These are phyloP conservation scores for Calocybe cyanea DNA, from an alignment of 768 basidiomycete genomes.

Conservation along the genomic window DNA sequence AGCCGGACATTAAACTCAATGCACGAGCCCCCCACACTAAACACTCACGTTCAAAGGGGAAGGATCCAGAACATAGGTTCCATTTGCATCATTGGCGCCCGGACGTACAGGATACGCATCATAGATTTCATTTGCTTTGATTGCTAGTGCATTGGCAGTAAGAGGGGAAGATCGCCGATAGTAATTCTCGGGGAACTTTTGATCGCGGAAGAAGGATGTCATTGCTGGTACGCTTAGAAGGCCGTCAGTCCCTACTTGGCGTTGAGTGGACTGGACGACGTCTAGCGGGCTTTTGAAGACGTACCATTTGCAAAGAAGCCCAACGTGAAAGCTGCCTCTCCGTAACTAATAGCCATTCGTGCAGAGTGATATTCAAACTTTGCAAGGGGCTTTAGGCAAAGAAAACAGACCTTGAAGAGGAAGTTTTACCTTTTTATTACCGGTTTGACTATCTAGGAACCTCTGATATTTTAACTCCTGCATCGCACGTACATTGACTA, in stretches of 20 bases:
- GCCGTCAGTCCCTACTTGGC: neutral
- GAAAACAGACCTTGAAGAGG: neutral
- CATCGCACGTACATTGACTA: neutral
- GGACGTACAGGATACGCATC: neutral
- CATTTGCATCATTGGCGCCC: neutral
- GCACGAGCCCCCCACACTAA: neutral
- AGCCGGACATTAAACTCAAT: neutral
- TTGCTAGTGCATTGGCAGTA: neutral
- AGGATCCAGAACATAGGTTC: neutral
- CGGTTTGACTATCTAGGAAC: neutral
- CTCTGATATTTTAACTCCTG: neutral
- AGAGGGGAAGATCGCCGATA: neutral
- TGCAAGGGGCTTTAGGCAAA: neutral
- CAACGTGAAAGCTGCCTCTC: neutral
- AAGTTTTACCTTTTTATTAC: neutral
- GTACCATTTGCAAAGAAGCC: neutral
- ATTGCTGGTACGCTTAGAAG: neutral
- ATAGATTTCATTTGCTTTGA: neutral
- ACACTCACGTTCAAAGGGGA: neutral
- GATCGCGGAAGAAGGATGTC: neutral
- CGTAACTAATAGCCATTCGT: neutral
- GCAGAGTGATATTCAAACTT: neutral
- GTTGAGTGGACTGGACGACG: neutral
- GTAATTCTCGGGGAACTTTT: neutral
- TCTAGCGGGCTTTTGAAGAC: neutral